Conservation (phyloP, 192 early-diverging fungal genomes). For the Lobosporangium transversale region DNA sequence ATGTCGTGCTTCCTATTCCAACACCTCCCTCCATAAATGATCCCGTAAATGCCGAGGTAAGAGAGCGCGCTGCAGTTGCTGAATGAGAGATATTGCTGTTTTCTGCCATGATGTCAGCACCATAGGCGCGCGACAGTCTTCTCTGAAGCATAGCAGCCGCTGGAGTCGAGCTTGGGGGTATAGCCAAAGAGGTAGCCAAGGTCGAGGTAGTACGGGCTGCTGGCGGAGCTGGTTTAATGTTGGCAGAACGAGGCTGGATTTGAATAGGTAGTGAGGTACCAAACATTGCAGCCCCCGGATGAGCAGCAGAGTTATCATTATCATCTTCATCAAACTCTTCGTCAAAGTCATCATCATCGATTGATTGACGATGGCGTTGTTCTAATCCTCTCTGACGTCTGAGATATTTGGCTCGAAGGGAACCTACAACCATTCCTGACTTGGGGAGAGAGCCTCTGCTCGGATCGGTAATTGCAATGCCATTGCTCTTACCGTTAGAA, state of each 20-base stretch:
- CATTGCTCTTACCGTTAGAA: background rate
- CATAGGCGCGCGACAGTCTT: conserved; percentile 41
- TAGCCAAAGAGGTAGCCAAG: conserved; percentile 27
- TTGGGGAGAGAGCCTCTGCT: conserved; percentile 17
- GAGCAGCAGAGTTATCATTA: background rate
- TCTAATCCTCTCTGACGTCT: conserved; percentile 35
- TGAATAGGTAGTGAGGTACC: conserved; percentile 47
- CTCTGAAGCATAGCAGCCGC: conserved; percentile 50
- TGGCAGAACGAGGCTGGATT: conserved; percentile 23
- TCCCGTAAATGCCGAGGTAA: conserved; percentile 9
- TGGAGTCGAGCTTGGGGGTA: conserved; percentile 46
- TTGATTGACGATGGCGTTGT: conserved; percentile 10
- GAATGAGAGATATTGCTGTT: background rate
- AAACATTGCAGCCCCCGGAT: conserved; percentile 3
- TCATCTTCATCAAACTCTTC: conserved; percentile 14
- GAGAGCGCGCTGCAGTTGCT: background rate
- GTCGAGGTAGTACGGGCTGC: conserved; percentile 14
- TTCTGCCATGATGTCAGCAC: conserved; percentile 8
- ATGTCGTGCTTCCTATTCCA: background rate
- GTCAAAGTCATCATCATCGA: conserved; percentile 13
- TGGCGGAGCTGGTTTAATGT: conserved; percentile 10
- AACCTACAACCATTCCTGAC: conserved; percentile 34
- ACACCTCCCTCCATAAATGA: conserved; percentile 16
- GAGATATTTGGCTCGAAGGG: conserved; percentile 36
- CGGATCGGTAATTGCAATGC: conserved; percentile 12